phyloP scores from a whole-genome alignment of 2,329 filamentous ascomycete species.

The Arachnopeziza araneosa region DNA sequence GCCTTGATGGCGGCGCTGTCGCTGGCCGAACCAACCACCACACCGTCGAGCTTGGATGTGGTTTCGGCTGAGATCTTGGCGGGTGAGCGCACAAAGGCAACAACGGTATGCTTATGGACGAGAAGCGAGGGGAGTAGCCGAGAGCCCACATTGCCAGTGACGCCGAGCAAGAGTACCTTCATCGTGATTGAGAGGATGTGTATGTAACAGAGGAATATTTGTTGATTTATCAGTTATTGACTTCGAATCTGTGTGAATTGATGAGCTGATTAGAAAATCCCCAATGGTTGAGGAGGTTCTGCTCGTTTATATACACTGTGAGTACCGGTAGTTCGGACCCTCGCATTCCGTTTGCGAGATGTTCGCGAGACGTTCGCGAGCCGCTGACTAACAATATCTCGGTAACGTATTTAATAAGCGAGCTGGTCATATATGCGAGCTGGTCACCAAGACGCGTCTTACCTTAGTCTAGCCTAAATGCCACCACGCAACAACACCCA shows the following conservation, averaged over 20 bases:
- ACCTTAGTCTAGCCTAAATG: too few relatives aligned
- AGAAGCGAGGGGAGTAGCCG: slow-evolving; percentile 22
- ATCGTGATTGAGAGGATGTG: slow-evolving; percentile 10
- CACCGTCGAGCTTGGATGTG: slow-evolving; percentile 5
- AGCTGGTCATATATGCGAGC: too few relatives aligned
- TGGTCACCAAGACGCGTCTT: too few relatives aligned
- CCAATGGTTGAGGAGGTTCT: not conserved
- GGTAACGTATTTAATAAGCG: too few relatives aligned
- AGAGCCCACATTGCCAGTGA: slow-evolving; percentile 22
- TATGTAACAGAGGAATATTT: not conserved
- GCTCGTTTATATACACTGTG: slow-evolving; percentile 1
- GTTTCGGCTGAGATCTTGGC: slow-evolving; percentile 15
- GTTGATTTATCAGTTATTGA: not conserved
- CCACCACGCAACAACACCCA: too few relatives aligned
- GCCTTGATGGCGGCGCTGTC: slow-evolving; percentile 19
- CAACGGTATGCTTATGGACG: slow-evolving; percentile 16
- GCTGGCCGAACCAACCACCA: slow-evolving; percentile 10
- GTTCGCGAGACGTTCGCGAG: not conserved
- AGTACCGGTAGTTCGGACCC: slow-evolving; percentile 3
- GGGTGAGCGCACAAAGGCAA: slow-evolving; percentile 19
- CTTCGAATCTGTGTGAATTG: not conserved
- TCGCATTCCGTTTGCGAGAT: slow-evolving; percentile 1
- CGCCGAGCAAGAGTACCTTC: slow-evolving; percentile 21
- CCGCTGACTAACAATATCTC: slow-evolving; percentile 1
- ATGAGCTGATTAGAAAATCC: not conserved